These are phyloP conservation scores for Exophiala lecanii-corni DNA, from an alignment of 2,329 filamentous ascomycete species.

Conservation along the genomic window DNA sequence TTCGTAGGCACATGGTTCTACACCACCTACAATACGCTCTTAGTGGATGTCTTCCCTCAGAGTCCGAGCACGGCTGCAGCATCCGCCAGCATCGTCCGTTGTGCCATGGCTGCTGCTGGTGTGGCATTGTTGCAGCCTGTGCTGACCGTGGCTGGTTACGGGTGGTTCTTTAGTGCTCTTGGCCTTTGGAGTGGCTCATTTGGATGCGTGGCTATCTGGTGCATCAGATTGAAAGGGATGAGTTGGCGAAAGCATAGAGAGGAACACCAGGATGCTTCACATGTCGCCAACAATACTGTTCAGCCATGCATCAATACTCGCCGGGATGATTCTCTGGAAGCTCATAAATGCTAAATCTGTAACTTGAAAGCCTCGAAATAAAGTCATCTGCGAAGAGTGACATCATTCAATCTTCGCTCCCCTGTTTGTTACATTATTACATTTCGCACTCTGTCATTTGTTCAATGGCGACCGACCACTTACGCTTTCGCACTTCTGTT, in stretches of 20 bases:
- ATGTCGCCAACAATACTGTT: too few relatives aligned
- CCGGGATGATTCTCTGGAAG: too few relatives aligned
- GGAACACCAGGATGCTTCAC: too few relatives aligned
- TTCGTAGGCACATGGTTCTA: slow-evolving; percentile 34
- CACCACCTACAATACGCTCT: slow-evolving; percentile 34
- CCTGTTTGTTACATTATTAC: too few relatives aligned
- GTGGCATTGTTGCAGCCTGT: slow-evolving; percentile 33
- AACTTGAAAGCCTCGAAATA: too few relatives aligned
- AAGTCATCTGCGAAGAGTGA: too few relatives aligned
- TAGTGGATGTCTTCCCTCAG: slow-evolving; percentile 37
- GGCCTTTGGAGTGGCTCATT: slow-evolving; percentile 15
- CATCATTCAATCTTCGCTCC: too few relatives aligned
- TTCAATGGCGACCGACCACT: too few relatives aligned
- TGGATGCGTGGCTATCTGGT: slow-evolving; percentile 10
- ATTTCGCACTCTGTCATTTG: too few relatives aligned
- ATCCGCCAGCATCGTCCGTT: slow-evolving; percentile 36
- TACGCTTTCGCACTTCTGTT: too few relatives aligned
- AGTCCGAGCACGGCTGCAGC: slow-evolving; percentile 36
- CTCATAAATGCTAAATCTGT: too few relatives aligned
- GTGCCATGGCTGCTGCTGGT: slow-evolving; percentile 34
- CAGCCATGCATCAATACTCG: too few relatives aligned
- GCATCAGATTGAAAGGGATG: slow-evolving; percentile 13
- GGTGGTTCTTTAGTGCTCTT: slow-evolving; percentile 31
- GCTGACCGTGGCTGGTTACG: slow-evolving; percentile 30
- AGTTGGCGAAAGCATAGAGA: slow-evolving; percentile 12